These are phyloP conservation scores for Maudiozyma turicensis DNA, from an alignment of 805 yeast genomes.

Conservation along the genomic window DNA sequence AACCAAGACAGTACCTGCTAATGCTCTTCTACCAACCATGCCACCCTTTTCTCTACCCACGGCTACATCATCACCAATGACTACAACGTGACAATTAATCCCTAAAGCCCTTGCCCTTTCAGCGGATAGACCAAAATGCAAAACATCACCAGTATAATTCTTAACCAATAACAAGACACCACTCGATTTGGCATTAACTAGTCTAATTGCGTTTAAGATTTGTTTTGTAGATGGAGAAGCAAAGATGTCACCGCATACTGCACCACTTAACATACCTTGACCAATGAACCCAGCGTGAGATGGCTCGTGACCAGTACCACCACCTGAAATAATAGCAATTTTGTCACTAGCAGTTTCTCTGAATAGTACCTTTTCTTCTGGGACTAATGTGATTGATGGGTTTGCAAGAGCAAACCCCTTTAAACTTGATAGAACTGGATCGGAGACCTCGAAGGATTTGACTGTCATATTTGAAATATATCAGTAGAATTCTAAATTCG, in stretches of 20 bases:
- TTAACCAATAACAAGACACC: conserved; percentile 78
- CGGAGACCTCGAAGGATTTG: conserved; percentile 33
- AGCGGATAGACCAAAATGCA: conserved; percentile 86
- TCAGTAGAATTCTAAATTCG: no score
- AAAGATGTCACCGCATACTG: conserved; percentile 84
- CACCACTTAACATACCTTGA: conserved; percentile 69
- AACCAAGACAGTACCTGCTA: conserved; percentile 82
- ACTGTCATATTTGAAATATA: conserved; percentile 4
- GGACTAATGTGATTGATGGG: conserved; percentile 30
- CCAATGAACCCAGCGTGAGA: conserved; percentile 90
- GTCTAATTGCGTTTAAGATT: conserved; percentile 53
- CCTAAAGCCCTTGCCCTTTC: conserved; percentile 81
- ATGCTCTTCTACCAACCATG: conserved; percentile 87
- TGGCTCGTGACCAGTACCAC: conserved; percentile 96
- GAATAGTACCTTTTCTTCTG: conserved; percentile 31
- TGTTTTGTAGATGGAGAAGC: conserved; percentile 95
- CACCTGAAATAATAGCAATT: conserved; percentile 75
- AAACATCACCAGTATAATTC: conserved; percentile 89
- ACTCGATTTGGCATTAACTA: conserved; percentile 25
- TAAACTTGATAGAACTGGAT: conserved; percentile 31
- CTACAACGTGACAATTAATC: conserved; percentile 56
- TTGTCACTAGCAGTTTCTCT: conserved; percentile 35
- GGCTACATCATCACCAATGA: conserved; percentile 88
- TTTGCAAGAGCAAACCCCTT: conserved; percentile 32
- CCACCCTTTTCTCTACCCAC: conserved; percentile 87